Evolutionary conservation across 1,139 yeast species (phyloP).

Genomic region (Saccharomyces hybrid): DNA sequence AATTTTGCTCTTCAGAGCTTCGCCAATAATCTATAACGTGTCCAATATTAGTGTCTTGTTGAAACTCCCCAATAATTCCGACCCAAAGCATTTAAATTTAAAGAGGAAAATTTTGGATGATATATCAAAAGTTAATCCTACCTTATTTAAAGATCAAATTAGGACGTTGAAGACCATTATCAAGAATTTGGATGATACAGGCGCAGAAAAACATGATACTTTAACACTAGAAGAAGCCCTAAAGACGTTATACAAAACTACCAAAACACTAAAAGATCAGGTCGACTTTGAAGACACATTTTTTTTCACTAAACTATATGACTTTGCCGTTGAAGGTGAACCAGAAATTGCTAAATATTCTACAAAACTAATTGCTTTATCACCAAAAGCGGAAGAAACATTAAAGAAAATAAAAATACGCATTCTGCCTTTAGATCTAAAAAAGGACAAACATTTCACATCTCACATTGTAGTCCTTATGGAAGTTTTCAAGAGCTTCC

Average conservation of each 20-base stretch:
- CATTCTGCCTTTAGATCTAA: conserved; percentile 46
- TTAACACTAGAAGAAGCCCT: conserved; percentile 35
- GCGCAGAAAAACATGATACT: conserved; percentile 20
- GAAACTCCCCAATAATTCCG: conserved; percentile 37
- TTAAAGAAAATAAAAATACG: conserved; percentile 36
- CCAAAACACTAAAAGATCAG: conserved; percentile 34
- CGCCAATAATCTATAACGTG: conserved; percentile 56
- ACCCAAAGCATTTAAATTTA: conserved; percentile 34
- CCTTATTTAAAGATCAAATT: conserved; percentile 55
- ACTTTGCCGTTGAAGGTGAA: conserved; percentile 45
- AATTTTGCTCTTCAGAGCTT: conserved; percentile 51
- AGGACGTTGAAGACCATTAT: conserved; percentile 41
- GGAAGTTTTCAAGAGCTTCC: conserved; percentile 50
- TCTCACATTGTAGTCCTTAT: conserved; percentile 56
- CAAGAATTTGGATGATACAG: conserved; percentile 27
- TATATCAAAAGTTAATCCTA: conserved; percentile 56
- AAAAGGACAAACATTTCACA: conserved; percentile 35
- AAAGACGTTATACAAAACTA: conserved; percentile 54
- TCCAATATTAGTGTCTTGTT: conserved; percentile 54
- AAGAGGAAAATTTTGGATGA: conserved; percentile 42
- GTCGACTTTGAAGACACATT: conserved; percentile 26
- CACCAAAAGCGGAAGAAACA: conserved; percentile 37
- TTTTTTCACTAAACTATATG: conserved; percentile 38
- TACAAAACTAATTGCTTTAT: conserved; percentile 47
- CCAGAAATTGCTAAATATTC: conserved; percentile 63